These are phyloP conservation scores for Apiospora phragmitis DNA, from an alignment of 2,329 filamentous ascomycete species.

Conservation along the genomic window DNA sequence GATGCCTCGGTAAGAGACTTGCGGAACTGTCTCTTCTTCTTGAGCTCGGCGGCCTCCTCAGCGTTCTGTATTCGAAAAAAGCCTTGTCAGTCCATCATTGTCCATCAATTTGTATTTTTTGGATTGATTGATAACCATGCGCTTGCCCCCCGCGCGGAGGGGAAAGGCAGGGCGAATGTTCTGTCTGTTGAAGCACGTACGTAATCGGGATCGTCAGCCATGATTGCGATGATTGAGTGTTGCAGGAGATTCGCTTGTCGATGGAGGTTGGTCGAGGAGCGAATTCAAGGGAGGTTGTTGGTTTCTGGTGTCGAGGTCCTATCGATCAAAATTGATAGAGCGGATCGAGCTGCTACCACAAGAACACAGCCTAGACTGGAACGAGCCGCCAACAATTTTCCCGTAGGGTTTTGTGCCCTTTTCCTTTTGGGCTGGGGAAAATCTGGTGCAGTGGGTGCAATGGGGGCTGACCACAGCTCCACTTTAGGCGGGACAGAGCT, in stretches of 20 bases:
- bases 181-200: constrained; percentile 54
- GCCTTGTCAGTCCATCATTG: constrained; percentile 12
- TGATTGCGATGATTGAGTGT: constrained; percentile 53
- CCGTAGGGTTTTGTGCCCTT: constrained; percentile 12
- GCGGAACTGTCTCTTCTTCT: constrained; percentile 99
- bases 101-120: neutral
- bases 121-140: neutral
- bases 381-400: constrained; percentile 7
- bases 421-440: neutral
- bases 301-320: constrained; percentile 21
- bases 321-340: constrained; percentile 17
- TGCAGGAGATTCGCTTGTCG: constrained; percentile 44
- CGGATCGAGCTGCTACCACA: constrained; percentile 19
- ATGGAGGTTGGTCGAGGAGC: constrained; percentile 41
- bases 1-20: constrained; percentile 99
- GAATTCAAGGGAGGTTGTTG: constrained; percentile 30
- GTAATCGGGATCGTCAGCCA: constrained; percentile 82
- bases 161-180: neutral
- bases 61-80: constrained; percentile 67
- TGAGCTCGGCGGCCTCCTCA: constrained; percentile 98
- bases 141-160: neutral
- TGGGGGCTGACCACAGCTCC: neutral
- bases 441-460: neutral
- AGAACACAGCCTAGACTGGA: constrained; percentile 14
- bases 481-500: neutral